These are phyloP conservation scores for Solanum chiquidenum DNA, from an alignment of 257 asterid species.

Conservation along the genomic window DNA sequence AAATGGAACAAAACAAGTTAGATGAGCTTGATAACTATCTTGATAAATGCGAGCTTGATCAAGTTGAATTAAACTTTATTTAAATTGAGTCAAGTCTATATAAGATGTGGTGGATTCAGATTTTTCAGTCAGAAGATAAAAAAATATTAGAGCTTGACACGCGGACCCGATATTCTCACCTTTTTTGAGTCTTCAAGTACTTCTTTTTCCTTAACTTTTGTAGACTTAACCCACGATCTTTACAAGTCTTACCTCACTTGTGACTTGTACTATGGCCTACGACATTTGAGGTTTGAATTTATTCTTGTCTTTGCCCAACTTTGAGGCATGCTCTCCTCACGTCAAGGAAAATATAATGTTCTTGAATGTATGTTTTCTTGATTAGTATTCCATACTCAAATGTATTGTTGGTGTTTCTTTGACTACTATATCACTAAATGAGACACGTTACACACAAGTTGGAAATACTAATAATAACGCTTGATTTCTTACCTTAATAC, in stretches of 20 bases:
- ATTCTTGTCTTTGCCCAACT: not conserved
- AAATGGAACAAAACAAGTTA: not conserved
- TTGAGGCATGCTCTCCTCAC: not conserved
- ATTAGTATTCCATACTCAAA: no score
- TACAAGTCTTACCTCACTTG: not conserved
- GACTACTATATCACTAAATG: no score
- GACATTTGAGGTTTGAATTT: not conserved
- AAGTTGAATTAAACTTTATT: no score
- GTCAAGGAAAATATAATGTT: no score
- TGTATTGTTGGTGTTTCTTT: no score
- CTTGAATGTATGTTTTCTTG: no score
- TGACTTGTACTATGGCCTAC: not conserved
- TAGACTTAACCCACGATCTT: not conserved
- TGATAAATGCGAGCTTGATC: no score
- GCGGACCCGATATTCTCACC: rapidly evolving
- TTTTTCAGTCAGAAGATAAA: not conserved
- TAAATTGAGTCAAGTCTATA: not conserved
- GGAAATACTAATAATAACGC: no score
- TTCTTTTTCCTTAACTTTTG: no score
- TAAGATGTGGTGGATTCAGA: not conserved
- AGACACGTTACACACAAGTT: no score
- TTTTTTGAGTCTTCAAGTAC: not conserved
- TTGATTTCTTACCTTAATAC: no score
- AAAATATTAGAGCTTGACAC: not conserved
- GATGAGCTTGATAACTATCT: not conserved